Base-by-base conservation (phyloP, 2,329 filamentous ascomycete species). In the Aspergillus arachidicola region DNA sequence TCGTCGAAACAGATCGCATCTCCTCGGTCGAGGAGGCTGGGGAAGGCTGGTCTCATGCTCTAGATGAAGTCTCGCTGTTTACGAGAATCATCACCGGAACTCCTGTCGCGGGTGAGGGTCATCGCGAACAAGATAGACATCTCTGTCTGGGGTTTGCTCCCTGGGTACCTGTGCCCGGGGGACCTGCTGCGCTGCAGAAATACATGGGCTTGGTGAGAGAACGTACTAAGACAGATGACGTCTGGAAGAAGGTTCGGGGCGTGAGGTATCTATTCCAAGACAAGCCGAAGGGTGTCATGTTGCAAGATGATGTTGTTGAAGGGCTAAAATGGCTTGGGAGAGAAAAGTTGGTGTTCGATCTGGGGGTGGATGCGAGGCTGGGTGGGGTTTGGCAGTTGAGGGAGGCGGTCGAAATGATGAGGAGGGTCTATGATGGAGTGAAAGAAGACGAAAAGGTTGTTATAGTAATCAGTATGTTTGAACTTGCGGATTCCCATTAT, bases 211-310 rank as follows among this genome's bases (percentile, higher is more conserved):
- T 83, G 19, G 91, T 88, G 3, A 80, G 87, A 73, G 80, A 86
- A 58, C 66, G 72, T 65, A 65, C 71, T 1, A 81, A 80, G 59
- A 89, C 89, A 0, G 91, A 90, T 48, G 74, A 76, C 53, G 84
- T 86, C 19, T 95, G 88, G 88, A 70, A 72, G 51, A 87, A 87
- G 75, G 82, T 97, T 32, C 89, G 88, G 64, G 94, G 94, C 0
- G 93, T 96, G 72, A 82, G 94, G 56, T 97, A 93, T 75, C 80
- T 97, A 64, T 78, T 97, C 56, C 93, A 97, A 80, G 88, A 92
- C 76, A 91, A 92, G 78, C 87, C 87, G 10, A 74, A 80, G 32
- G 89, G 90, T 4, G 86, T 86, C 0, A 89, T 91, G 82, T 71
- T 94, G 51, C 77, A 84, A 54, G 79, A 84, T 12, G 81, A 79